These are phyloP conservation scores for Colletotrichum magnum DNA, from an alignment of 2,329 filamentous ascomycete species.

Conservation along the genomic window DNA sequence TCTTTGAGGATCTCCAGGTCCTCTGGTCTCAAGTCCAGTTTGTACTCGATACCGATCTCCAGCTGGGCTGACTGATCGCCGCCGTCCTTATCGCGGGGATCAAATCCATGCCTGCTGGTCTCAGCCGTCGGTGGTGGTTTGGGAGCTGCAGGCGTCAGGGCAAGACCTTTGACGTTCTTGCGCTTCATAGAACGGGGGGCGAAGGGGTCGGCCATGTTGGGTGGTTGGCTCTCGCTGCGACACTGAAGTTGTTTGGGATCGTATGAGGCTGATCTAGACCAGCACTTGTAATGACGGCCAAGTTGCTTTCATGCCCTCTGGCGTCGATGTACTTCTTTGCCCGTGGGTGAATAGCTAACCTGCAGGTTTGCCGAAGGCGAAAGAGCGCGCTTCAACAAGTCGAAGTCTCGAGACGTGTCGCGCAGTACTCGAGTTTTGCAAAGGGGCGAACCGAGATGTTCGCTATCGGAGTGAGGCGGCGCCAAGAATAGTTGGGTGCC, in stretches of 20 bases:
- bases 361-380: neutral
- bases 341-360: neutral
- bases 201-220: slow-evolving; percentile 73
- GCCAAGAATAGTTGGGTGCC: neutral
- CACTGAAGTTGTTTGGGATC: neutral
- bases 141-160: slow-evolving; percentile 83
- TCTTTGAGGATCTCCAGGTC: slow-evolving; percentile 95
- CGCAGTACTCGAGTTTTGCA: neutral
- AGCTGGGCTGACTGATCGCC: slow-evolving; percentile 76
- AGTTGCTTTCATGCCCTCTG: slow-evolving; percentile 14
- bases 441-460: neutral
- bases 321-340: neutral
- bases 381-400: neutral
- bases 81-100: slow-evolving; percentile 70
- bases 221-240: slow-evolving; percentile 1
- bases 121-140: slow-evolving; percentile 81
- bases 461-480: neutral
- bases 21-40: slow-evolving; percentile 90
- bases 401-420: slow-evolving; percentile 1
- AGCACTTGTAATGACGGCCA: slow-evolving; percentile 17
- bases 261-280: slow-evolving; percentile 18
- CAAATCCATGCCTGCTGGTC: slow-evolving; percentile 74
- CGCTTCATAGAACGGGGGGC: slow-evolving; percentile 91
- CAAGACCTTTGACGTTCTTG: slow-evolving; percentile 98
- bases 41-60: slow-evolving; percentile 98